Evolutionary conservation across 2,329 filamentous ascomycete species (phyloP).

Genomic region (Pezicula neosporulosa): DNA sequence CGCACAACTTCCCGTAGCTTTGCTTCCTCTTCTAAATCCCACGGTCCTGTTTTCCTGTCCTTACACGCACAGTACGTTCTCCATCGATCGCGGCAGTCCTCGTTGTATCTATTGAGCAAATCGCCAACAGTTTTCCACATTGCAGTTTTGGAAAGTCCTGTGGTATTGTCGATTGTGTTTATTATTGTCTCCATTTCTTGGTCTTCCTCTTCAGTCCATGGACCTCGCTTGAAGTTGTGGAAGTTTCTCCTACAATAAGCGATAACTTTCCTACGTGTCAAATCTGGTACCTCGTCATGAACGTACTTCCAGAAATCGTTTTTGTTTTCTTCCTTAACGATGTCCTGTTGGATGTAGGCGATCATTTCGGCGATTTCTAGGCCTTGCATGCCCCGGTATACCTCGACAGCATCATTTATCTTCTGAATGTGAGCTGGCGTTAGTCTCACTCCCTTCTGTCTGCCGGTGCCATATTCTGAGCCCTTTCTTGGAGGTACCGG

Average conservation of each 20-base stretch:
- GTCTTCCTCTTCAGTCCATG: constrained; percentile 59
- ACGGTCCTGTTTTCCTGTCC: constrained; percentile 38
- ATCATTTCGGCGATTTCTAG: constrained; percentile 46
- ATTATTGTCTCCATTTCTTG: constrained; percentile 45
- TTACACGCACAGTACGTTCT: constrained; percentile 63
- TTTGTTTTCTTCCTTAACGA: constrained; percentile 26
- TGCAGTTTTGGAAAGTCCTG: constrained; percentile 29
- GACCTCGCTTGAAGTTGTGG: constrained; percentile 59
- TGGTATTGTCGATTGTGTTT: constrained; percentile 30
- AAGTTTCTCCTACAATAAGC: constrained; percentile 58
- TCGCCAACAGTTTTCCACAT: constrained; percentile 61
- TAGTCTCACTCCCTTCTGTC: too few species aligned
- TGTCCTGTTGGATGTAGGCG: constrained; percentile 34
- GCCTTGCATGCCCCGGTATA: constrained; percentile 39
- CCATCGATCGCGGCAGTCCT: constrained; percentile 68
- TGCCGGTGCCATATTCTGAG: too few species aligned
- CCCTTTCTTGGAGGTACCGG: too few species aligned
- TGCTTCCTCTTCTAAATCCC: constrained; percentile 57
- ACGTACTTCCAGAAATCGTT: constrained; percentile 50
- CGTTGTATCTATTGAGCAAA: constrained; percentile 59
- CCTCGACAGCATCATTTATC: background rate
- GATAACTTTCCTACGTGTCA: constrained; percentile 50
- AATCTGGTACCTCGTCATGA: constrained; percentile 43
- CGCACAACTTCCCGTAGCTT: constrained; percentile 54
- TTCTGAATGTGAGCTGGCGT: too few species aligned